These are phyloP conservation scores for Phytophthora colocasiae DNA, from an alignment of 352 stramenopile genomes.

Conservation along the genomic window DNA sequence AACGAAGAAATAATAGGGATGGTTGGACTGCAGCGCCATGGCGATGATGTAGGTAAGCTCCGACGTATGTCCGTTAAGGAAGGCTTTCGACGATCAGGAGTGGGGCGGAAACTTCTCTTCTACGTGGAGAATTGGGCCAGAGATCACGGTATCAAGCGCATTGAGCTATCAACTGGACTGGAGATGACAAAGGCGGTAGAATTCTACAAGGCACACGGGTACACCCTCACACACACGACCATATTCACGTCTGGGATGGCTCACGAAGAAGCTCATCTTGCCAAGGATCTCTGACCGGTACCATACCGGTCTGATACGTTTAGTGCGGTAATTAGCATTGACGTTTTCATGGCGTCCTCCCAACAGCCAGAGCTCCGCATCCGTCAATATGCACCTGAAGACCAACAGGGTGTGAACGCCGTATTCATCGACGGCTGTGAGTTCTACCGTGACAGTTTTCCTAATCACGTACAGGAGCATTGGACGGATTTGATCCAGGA, in stretches of 20 bases:
- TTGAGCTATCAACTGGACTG: slow-evolving; percentile 42
- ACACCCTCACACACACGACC: slow-evolving; percentile 33
- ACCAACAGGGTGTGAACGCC: slow-evolving; percentile 26
- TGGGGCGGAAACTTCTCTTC: slow-evolving; percentile 34
- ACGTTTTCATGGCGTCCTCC: slow-evolving; percentile 5
- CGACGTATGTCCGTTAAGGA: slow-evolving; percentile 47
- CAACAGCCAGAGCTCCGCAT: slow-evolving; percentile 21
- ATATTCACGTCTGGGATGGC: slow-evolving; percentile 29
- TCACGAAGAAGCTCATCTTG: slow-evolving; percentile 31
- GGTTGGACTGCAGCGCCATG: slow-evolving; percentile 41
- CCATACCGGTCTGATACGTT: not conserved
- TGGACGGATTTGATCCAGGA: slow-evolving; percentile 40
- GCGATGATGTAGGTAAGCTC: slow-evolving; percentile 37
- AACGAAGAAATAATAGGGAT: slow-evolving; percentile 33
- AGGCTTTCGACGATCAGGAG: slow-evolving; percentile 34
- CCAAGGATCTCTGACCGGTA: slow-evolving; percentile 22
- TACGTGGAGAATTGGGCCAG: slow-evolving; percentile 43
- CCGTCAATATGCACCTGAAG: slow-evolving; percentile 24
- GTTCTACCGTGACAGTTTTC: slow-evolving; percentile 30
- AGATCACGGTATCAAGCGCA: slow-evolving; percentile 20
- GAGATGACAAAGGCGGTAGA: slow-evolving; percentile 29
- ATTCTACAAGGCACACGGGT: slow-evolving; percentile 45
- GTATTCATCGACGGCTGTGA: slow-evolving; percentile 39
- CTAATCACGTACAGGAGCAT: slow-evolving; percentile 24
- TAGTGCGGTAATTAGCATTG: not conserved